Evolutionary conservation across 2,329 filamentous ascomycete species (phyloP).

Genomic region (Cordyceps cicadae): DNA sequence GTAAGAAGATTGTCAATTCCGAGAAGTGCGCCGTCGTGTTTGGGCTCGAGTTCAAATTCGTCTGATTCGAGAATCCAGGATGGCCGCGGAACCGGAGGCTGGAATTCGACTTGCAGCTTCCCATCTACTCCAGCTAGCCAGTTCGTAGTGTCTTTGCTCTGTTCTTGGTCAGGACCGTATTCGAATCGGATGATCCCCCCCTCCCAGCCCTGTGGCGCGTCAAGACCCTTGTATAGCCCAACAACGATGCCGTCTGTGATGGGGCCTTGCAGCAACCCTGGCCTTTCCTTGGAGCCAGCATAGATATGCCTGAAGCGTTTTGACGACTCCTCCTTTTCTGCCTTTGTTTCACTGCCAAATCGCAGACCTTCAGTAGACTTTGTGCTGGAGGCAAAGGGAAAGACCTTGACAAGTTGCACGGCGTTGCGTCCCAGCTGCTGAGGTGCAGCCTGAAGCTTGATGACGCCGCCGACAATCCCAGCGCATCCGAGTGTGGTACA

Average conservation of each 20-base stretch:
- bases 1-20: slow-evolving; percentile 73
- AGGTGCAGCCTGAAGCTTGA: slow-evolving; percentile 79
- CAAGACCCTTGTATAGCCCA: slow-evolving; percentile 46
- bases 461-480: slow-evolving; percentile 73
- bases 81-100: slow-evolving; percentile 62
- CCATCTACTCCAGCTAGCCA: slow-evolving; percentile 77
- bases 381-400: slow-evolving; percentile 60
- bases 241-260: slow-evolving; percentile 84
- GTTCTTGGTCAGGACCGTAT: slow-evolving; percentile 31
- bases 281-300: slow-evolving; percentile 42
- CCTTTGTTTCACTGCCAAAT: slow-evolving; percentile 81
- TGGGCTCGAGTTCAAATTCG: slow-evolving; percentile 46
- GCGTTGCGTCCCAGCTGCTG: slow-evolving; percentile 58
- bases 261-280: slow-evolving; percentile 69
- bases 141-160: slow-evolving; percentile 38
- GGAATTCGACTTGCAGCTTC: slow-evolving; percentile 66
- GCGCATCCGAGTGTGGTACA: slow-evolving; percentile 64
- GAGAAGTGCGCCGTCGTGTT: slow-evolving; percentile 57
- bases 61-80: slow-evolving; percentile 40
- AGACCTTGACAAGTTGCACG: slow-evolving; percentile 62
- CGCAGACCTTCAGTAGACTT: slow-evolving; percentile 60
- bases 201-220: slow-evolving; percentile 58
- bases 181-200: slow-evolving; percentile 80
- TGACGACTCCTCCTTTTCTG: slow-evolving; percentile 68
- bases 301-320: slow-evolving; percentile 68